A percentile compares a stretch with the other conserved stretches of the same genome.
phyloP scores from a whole-genome alignment of 2,329 filamentous ascomycete species.

The Microthyrium microscopicum region DNA sequence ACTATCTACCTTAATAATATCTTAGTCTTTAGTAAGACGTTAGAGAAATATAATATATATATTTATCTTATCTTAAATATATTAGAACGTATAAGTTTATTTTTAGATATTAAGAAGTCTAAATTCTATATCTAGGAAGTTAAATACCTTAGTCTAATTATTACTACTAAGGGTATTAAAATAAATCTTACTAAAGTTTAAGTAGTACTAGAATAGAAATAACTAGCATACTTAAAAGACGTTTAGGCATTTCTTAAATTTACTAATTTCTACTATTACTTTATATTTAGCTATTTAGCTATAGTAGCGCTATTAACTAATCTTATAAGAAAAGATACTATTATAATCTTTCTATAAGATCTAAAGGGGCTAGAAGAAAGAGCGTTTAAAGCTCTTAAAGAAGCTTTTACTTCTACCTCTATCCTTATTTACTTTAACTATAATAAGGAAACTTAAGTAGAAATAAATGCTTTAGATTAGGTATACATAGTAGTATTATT shows the following conservation, averaged over 20 bases:
- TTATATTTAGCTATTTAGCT: constrained; percentile 12
- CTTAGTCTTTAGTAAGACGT: constrained; percentile 11
- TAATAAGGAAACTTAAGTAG: constrained; percentile 7
- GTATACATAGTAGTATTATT: constrained; percentile 6
- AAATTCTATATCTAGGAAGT: constrained; percentile 15
- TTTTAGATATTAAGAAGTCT: constrained; percentile 13
- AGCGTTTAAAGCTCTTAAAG: constrained; percentile 8
- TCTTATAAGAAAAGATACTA: constrained; percentile 5
- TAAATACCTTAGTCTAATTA: constrained; percentile 14
- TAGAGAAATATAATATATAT: constrained; percentile 4
- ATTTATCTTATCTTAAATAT: constrained; percentile 4
- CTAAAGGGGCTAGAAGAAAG: not conserved
- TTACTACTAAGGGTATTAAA: constrained; percentile 12
- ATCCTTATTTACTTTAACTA: constrained; percentile 12
- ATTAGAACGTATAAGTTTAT: constrained; percentile 7
- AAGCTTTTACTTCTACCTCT: constrained; percentile 10
- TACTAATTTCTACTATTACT: constrained; percentile 16
- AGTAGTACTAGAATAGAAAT: constrained; percentile 11
- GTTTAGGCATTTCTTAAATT: constrained; percentile 16
- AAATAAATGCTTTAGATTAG: constrained; percentile 12
- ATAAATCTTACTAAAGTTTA: constrained; percentile 12
- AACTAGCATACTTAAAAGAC: constrained; percentile 9
- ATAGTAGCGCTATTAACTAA: constrained; percentile 10
- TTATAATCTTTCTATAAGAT: not conserved
- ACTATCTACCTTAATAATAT: constrained; percentile 13